phyloP scores from a whole-genome alignment of 768 basidiomycete species.

The Pleurotus pulmonarius region DNA sequence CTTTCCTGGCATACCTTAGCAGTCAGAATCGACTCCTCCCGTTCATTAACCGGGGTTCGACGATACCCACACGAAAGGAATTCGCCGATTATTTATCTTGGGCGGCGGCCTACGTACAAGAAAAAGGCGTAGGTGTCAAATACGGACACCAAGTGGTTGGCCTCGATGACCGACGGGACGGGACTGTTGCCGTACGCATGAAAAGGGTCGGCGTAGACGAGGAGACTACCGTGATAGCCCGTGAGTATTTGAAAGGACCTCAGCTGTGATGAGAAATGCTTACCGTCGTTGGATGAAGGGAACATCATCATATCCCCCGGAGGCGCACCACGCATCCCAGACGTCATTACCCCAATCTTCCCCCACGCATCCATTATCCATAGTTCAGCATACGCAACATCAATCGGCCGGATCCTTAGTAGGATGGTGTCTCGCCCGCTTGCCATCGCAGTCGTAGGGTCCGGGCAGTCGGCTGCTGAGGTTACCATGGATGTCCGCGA shows the following conservation, averaged over 20 bases:
- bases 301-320: conserved; percentile 52
- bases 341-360: conserved; percentile 24
- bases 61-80: conserved; percentile 48
- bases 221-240: conserved; percentile 28
- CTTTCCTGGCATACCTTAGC: conserved; percentile 52
- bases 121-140: conserved; percentile 36
- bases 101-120: conserved; percentile 43
- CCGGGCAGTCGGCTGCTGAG: conserved; percentile 47
- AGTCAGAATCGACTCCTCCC: conserved; percentile 42
- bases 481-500: conserved; percentile 40
- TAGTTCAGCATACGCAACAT: conserved; percentile 38
- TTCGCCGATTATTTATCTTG: conserved; percentile 52
- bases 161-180: conserved; percentile 26
- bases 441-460: conserved; percentile 42
- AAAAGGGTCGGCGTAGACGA: conserved; percentile 31
- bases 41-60: conserved; percentile 52
- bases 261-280: not conserved
- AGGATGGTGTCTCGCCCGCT: conserved; percentile 27
- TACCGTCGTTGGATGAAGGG: conserved; percentile 21
- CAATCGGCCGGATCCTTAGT: conserved; percentile 30
- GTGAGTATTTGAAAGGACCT: conserved; percentile 24
- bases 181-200: conserved; percentile 35
- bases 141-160: conserved; percentile 45
- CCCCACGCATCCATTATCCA: conserved; percentile 37
- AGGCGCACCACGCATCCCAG: conserved; percentile 41